Base-by-base conservation (phyloP, 2,329 filamentous ascomycete species). In the Cladosporium sp. region DNA sequence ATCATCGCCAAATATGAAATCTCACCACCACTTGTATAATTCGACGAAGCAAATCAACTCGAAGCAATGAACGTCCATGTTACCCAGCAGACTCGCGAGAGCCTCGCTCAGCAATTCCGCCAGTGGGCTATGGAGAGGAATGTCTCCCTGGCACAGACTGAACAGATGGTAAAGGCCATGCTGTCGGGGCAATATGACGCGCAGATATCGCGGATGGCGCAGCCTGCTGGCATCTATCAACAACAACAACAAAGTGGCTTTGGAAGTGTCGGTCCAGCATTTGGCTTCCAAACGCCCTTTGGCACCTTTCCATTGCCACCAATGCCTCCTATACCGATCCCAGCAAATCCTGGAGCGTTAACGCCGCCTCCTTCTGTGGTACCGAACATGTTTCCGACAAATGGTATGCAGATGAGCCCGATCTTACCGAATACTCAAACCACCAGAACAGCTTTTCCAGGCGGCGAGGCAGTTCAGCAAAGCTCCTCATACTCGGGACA, bases 381-480 rank as follows among this genome's bases (percentile, higher is more conserved):
- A 16, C 48, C 59, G 1, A 62, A 39, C 18, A 53, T 39, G 32
- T 53, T 53, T n/a, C 32, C 59, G 16, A 53, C 30, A 10, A 32
- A 8, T 1, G 18, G 4, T 2, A 11, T 23, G 11, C 14, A 32
- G 18, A 7, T 13, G 11, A 28, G 13, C 28, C 6, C 30, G 1
- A 6, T 18, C 3, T 13, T 6, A 23, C 59, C 59, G 5, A 8
- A 18, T 10, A 26, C 25, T 1, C 28, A 53, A n/a, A 30, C 14
- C 5, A 46, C 49, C 4, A 56, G 49, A 48, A 63, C 49, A 25
- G n/a, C 21, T 10, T 30, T 67, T 43, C 65, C 65, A 18, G 65
- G 67, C 34, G 65, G 65, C 16, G 34, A 39, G 3, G 61, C 62
- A 3, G 23, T 46, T 25, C 65, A 68, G 18, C 65, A 65, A 16